Evolutionary conservation across 345 rosid species (phyloP).

Genomic region (Sonneratia alba): DNA sequence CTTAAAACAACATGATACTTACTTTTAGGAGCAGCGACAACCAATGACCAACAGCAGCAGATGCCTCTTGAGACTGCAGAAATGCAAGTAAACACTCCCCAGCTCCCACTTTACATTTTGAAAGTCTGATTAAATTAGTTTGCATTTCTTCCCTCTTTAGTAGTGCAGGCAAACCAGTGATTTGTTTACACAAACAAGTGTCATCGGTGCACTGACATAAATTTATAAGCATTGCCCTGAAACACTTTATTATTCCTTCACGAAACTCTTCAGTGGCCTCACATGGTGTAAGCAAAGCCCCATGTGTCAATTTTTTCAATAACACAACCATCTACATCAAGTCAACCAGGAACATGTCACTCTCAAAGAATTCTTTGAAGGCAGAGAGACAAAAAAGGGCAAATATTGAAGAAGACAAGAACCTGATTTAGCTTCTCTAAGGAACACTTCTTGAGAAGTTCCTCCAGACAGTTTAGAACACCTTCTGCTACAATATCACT

Average conservation of each 20-base stretch:
- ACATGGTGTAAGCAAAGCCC: slow-evolving; percentile 56
- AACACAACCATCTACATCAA: slow-evolving; percentile 60
- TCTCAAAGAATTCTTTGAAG: background rate
- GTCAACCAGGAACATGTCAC: background rate
- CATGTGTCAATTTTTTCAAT: slow-evolving; percentile 64
- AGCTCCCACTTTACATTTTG: slow-evolving; percentile 18
- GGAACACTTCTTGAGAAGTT: slow-evolving; percentile 57
- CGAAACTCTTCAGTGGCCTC: slow-evolving; percentile 93
- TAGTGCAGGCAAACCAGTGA: slow-evolving; percentile 46
- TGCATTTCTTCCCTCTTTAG: slow-evolving; percentile 26
- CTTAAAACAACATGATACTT: slow-evolving; percentile 3
- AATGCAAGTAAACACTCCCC: slow-evolving; percentile 68
- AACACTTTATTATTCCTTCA: slow-evolving; percentile 75
- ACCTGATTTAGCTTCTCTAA: slow-evolving; percentile 73
- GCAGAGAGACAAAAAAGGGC: background rate
- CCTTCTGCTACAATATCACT: slow-evolving; percentile 84
- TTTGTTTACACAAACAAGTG: slow-evolving; percentile 52
- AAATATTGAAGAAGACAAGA: background rate
- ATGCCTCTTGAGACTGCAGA: slow-evolving; percentile 72
- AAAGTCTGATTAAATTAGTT: slow-evolving; percentile 15
- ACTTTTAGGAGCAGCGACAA: slow-evolving; percentile 87
- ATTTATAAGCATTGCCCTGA: slow-evolving; percentile 51
- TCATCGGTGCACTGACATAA: slow-evolving; percentile 46
- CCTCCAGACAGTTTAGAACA: slow-evolving; percentile 66
- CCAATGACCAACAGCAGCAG: slow-evolving; percentile 89